Percentiles rank a stretch among this genome's conserved stretches.
Evolutionary conservation across 2,329 filamentous ascomycete species (phyloP).

Genomic region (Harringtonia lauricola): DNA sequence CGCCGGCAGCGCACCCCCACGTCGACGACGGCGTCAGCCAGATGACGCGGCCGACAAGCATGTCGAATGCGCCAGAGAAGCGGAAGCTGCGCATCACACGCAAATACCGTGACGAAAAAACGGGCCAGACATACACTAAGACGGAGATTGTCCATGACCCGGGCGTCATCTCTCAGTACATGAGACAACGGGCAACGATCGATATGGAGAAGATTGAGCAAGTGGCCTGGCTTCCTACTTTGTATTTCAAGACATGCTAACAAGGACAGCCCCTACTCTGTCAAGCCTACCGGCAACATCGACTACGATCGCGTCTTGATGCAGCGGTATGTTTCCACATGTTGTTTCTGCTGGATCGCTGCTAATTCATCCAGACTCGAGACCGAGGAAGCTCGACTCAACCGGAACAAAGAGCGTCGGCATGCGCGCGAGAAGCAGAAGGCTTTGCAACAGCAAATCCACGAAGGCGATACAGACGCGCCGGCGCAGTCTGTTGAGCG

Average conservation of each 20-base stretch:
- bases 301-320: conserved; percentile 54
- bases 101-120: conserved; percentile 38
- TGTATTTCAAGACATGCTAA: not conserved
- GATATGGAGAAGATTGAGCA: conserved; percentile 60
- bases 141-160: conserved; percentile 65
- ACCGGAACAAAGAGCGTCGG: conserved; percentile 84
- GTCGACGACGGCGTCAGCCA: conserved; percentile 73
- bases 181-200: conserved; percentile 65
- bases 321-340: conserved; percentile 32
- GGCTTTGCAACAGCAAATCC: conserved; percentile 39
- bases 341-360: not conserved
- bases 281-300: conserved; percentile 53
- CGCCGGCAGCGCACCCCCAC: conserved; percentile 31
- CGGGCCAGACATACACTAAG: conserved; percentile 50
- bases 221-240: conserved; percentile 17
- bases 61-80: conserved; percentile 53
- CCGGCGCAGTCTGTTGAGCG: conserved; percentile 40
- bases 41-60: conserved; percentile 52
- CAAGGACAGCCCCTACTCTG: conserved; percentile 39
- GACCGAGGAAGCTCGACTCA: conserved; percentile 69
- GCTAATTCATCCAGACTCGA: conserved; percentile 8
- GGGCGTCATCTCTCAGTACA: conserved; percentile 80
- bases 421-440: conserved; percentile 88
- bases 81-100: conserved; percentile 66
- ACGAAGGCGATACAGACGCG: conserved; percentile 34